Evolutionary conservation across 2,329 filamentous ascomycete species (phyloP), one percentile per base, ranked within the genome.

Genomic region (Fusarium nanum): DNA sequence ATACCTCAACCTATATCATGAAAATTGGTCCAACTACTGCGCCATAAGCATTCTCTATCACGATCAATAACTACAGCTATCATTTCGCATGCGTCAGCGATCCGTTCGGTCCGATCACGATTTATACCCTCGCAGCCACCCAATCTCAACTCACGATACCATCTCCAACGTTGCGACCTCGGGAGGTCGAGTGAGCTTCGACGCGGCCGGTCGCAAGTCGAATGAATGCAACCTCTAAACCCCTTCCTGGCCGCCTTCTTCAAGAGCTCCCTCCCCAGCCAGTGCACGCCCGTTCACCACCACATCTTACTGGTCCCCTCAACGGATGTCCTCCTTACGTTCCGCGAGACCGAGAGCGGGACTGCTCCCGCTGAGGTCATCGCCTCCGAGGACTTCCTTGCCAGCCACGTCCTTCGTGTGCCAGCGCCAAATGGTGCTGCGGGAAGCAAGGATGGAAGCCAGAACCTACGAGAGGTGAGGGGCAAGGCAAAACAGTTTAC

Each of bases 171-270:
- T 70, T 67, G 63, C 62, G 72, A 65, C 63, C 64, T 68, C 55
- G 72, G 67, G 73, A 72, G 68, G 73, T 74, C 75, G 77, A 76
- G 63, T 70, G 52, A 74, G 63, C 61, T 70, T 73, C 69, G 71
- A 75, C 59, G 73, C 70, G 60, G 60, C 73, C 69, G 69, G 58
- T 57, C 62, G 58, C 68, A 76, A 79, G 77, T 74, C 79, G 80
- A 81, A 78, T 81, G 80, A 82, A 97, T 97, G 94, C 94, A 94
- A 91, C 93, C 96, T 85, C 88, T 98, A 90, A 99, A 99, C 84
- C 96, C 96, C 81, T 98, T 98, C 84, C 88, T 99, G 82, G 91
- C 93, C 86, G 94, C 95, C 87, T 98, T 99, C 90, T 98, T 98
- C 88, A 94, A 93, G 86, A 98, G 94, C 88, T 90, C 93, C 81